Evolutionary conservation across 2,329 filamentous ascomycete genomes (phyloP).

Genomic region (Sporothrix sp.): DNA sequence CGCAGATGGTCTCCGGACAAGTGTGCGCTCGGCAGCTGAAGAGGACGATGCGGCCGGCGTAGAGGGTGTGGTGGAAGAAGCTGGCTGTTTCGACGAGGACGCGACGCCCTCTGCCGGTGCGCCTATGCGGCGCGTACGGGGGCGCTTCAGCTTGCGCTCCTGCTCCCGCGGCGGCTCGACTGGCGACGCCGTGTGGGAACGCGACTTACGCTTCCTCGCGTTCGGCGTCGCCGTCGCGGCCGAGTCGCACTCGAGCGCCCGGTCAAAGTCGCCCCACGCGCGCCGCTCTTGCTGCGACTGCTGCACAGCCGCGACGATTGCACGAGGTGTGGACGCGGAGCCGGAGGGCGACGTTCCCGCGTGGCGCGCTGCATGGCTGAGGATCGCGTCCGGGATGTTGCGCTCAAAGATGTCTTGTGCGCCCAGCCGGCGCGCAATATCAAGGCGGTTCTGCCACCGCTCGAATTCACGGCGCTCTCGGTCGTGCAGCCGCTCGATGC

Average conservation of each 20-base stretch:
- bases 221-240: slow-evolving; percentile 34
- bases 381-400: slow-evolving; percentile 46
- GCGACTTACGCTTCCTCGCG: slow-evolving; percentile 62
- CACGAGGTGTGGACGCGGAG: slow-evolving; percentile 25
- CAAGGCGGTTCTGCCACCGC: slow-evolving; percentile 75
- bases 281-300: slow-evolving; percentile 72
- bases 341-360: slow-evolving; percentile 17
- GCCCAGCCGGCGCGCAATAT: slow-evolving; percentile 71
- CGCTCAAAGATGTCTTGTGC: slow-evolving; percentile 62
- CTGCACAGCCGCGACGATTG: slow-evolving; percentile 41
- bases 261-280: slow-evolving; percentile 87
- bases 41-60: background rate
- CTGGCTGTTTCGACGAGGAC: slow-evolving; percentile 22
- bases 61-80: background rate
- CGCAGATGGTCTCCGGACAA: background rate
- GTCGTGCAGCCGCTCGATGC: slow-evolving; percentile 43
- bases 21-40: background rate
- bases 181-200: slow-evolving; percentile 62
- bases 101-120: slow-evolving; percentile 37
- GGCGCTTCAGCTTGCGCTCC: slow-evolving; percentile 78
- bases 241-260: slow-evolving; percentile 59
- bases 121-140: slow-evolving; percentile 61
- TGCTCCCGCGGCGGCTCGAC: slow-evolving; percentile 58
- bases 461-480: slow-evolving; percentile 48
- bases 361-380: slow-evolving; percentile 47